phyloP scores from a whole-genome alignment of 306 rosid species.

The Ochetophila trinervis region DNA sequence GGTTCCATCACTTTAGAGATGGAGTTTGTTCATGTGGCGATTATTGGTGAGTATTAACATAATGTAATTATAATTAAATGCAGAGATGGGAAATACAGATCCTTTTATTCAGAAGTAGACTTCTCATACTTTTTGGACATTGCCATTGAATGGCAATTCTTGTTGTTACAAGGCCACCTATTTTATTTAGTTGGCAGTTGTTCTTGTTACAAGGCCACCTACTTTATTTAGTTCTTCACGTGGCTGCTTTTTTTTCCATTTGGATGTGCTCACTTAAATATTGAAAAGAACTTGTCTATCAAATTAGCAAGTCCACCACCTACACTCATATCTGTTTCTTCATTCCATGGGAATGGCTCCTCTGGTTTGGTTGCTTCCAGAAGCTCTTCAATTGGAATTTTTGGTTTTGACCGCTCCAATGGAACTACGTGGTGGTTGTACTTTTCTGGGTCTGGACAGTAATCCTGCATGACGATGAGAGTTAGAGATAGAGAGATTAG shows the following conservation, averaged over 20 bases:
- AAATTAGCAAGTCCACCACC: constrained; percentile 34
- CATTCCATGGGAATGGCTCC: constrained; percentile 63
- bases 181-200: constrained; percentile 24
- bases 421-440: constrained; percentile 52
- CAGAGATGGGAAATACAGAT: constrained; percentile 9
- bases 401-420: constrained; percentile 51
- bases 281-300: constrained; percentile 28
- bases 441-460: constrained; percentile 47
- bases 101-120: constrained; percentile 15
- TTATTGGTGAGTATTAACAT: constrained; percentile 45
- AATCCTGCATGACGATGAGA: constrained; percentile 45
- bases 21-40: constrained; percentile 56
- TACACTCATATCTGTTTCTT: constrained; percentile 61
- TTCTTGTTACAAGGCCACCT: constrained; percentile 15
- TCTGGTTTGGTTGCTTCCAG: constrained; percentile 61
- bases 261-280: constrained; percentile 26
- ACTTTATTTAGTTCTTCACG: constrained; percentile 20
- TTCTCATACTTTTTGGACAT: constrained; percentile 16
- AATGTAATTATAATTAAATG: constrained; percentile 1
- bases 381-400: constrained; percentile 47
- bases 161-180: constrained; percentile 17
- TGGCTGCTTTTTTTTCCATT: constrained; percentile 15
- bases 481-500: neutral
- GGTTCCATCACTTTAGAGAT: constrained; percentile 55
- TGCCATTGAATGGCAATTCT: constrained; percentile 16